Evolutionary conservation across 106 monocot genomes (phyloP).

Genomic region (Dioscorea dumetorum): DNA sequence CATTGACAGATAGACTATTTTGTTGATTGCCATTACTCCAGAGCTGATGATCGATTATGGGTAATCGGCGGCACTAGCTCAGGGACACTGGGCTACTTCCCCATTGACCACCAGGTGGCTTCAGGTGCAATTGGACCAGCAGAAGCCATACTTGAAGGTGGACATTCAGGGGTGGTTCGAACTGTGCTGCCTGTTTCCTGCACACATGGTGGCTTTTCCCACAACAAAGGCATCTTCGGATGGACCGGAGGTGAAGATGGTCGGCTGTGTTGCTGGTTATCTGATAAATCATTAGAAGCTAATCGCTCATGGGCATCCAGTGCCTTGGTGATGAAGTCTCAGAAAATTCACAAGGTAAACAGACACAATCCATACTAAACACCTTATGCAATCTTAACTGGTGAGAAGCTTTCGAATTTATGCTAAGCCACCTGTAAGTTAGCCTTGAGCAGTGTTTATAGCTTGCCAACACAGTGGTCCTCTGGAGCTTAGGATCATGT

Average conservation of each 20-base stretch:
- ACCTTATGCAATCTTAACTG: not conserved
- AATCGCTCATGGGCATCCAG: conserved; percentile 68
- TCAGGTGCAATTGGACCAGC: conserved; percentile 36
- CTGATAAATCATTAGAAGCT: conserved; percentile 36
- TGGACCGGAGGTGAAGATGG: conserved; percentile 99
- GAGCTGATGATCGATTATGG: conserved; percentile 56
- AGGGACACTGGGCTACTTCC: conserved; percentile 87
- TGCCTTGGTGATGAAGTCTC: conserved; percentile 37
- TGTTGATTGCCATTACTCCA: conserved; percentile 76
- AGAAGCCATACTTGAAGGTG: conserved; percentile 91
- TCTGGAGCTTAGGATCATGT: no score
- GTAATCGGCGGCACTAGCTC: conserved; percentile 70
- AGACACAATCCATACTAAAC: conserved; percentile 61
- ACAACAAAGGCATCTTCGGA: conserved; percentile 51
- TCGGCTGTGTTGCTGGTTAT: conserved; percentile 81
- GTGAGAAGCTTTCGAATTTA: not conserved
- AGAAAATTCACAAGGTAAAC: conserved; percentile 17
- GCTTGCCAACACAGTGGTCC: no score
- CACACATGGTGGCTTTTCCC: conserved; percentile 17
- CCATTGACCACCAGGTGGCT: conserved; percentile 21
- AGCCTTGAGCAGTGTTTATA: no score
- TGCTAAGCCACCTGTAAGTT: no score
- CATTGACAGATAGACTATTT: conserved; percentile 80
- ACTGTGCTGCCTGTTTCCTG: conserved; percentile 55
- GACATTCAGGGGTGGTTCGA: conserved; percentile 75